Conservation (phyloP, 2,329 filamentous ascomycete genomes). For the Exserohilum rostratum region DNA sequence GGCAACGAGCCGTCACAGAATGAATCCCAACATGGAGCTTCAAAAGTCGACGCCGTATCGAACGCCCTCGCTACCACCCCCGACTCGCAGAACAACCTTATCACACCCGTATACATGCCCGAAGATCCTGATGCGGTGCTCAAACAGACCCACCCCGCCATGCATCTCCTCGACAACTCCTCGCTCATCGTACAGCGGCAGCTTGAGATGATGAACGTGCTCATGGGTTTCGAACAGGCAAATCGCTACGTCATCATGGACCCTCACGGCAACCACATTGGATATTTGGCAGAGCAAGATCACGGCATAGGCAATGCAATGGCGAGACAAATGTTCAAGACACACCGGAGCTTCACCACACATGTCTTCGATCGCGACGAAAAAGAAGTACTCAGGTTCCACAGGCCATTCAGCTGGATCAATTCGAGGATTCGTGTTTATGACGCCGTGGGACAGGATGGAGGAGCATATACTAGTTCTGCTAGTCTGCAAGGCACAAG, state of each 20-base stretch:
- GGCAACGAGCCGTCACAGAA: constrained; percentile 13
- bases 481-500: constrained; percentile 54
- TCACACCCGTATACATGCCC: constrained; percentile 66
- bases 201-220: constrained; percentile 69
- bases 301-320: constrained; percentile 63
- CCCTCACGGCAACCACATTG: constrained; percentile 66
- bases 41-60: constrained; percentile 52
- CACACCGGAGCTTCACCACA: constrained; percentile 68
- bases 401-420: constrained; percentile 69
- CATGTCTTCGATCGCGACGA: constrained; percentile 68
- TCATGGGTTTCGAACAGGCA: constrained; percentile 70
- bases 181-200: constrained; percentile 67
- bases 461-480: constrained; percentile 46
- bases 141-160: constrained; percentile 63
- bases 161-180: constrained; percentile 64
- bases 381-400: constrained; percentile 65
- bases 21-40: constrained; percentile 19
- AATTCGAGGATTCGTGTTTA: constrained; percentile 59
- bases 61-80: constrained; percentile 52
- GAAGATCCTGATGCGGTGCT: constrained; percentile 66
- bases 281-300: constrained; percentile 69
- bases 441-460: constrained; percentile 35
- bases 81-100: constrained; percentile 56
- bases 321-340: constrained; percentile 65
- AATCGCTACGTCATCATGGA: constrained; percentile 71